Percentiles rank a stretch among this genome's conserved stretches.
Conservation (phyloP, 768 basidiomycete species). For the Suillus placidus region DNA sequence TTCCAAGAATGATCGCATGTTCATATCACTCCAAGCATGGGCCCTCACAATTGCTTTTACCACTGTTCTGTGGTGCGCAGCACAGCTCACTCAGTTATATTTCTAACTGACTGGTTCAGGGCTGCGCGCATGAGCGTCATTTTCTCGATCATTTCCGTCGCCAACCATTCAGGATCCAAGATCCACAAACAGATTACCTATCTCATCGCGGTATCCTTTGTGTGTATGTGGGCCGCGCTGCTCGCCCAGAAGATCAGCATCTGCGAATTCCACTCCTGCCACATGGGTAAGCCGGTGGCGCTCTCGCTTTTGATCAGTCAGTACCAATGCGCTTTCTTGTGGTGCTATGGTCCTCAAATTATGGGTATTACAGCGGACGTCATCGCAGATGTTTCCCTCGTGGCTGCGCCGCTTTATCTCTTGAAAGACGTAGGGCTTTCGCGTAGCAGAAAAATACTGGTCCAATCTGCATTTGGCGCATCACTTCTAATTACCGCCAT, state of each 20-base stretch:
- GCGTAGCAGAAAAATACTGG: constrained; percentile 19
- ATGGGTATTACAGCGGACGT: constrained; percentile 20
- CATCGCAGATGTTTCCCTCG: constrained; percentile 23
- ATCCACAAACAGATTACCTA: constrained; percentile 9
- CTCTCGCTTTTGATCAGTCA: constrained; percentile 27
- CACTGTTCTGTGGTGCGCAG: constrained; percentile 25
- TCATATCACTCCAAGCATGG: constrained; percentile 14
- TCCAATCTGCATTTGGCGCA: constrained; percentile 23
- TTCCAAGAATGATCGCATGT: background rate
- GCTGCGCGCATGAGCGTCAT: constrained; percentile 28
- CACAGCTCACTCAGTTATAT: background rate
- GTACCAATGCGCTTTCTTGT: background rate
- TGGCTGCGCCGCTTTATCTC: constrained; percentile 21
- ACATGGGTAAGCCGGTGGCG: constrained; percentile 7
- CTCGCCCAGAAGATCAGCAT: constrained; percentile 19
- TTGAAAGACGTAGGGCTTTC: constrained; percentile 13
- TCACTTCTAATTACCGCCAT: constrained; percentile 22
- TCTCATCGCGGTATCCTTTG: constrained; percentile 19
- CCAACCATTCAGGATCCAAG: constrained; percentile 12
- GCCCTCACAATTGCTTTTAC: constrained; percentile 17
- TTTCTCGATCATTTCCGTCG: constrained; percentile 24
- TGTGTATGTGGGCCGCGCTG: constrained; percentile 27
- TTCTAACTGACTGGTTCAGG: constrained; percentile 18
- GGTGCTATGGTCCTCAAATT: background rate
- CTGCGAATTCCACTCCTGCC: constrained; percentile 13